Percentiles rank a stretch among this genome's conserved stretches.
phyloP scores from a whole-genome alignment of 2,329 filamentous ascomycete genomes.

The Beauveria australis region DNA sequence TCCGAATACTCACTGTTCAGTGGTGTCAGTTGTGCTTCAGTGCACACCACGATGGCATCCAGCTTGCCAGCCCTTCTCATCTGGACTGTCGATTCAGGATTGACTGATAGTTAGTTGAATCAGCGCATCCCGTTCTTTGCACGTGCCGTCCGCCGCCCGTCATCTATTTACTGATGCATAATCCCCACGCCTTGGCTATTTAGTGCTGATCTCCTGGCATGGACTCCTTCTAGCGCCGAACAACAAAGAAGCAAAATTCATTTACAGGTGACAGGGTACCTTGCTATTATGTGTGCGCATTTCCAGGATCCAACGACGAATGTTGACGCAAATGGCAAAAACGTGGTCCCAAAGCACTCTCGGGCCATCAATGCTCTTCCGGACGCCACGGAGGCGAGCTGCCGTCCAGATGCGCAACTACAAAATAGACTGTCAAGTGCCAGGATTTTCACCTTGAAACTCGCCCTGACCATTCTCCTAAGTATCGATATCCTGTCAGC shows the following conservation, averaged over 20 bases:
- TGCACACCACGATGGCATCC: not conserved
- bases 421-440: not conserved
- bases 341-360: not conserved
- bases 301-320: not conserved
- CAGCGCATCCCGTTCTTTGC: not conserved
- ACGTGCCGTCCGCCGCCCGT: not conserved
- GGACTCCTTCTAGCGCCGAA: not conserved
- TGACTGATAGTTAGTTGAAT: not conserved
- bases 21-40: not conserved
- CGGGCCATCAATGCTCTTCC: not conserved
- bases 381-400: not conserved
- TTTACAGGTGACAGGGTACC: not conserved
- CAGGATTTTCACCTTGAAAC: not conserved
- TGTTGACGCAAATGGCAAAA: not conserved
- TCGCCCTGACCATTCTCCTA: not conserved
- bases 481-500: not conserved
- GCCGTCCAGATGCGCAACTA: not conserved
- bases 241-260: not conserved
- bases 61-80: not conserved
- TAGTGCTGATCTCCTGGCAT: not conserved
- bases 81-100: not conserved
- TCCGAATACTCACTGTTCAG: not conserved
- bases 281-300: not conserved
- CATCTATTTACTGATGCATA: not conserved
- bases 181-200: not conserved